Evolutionary conservation across 108 stramenopile species (phyloP).

Genomic region (Nitzschia sp.): DNA sequence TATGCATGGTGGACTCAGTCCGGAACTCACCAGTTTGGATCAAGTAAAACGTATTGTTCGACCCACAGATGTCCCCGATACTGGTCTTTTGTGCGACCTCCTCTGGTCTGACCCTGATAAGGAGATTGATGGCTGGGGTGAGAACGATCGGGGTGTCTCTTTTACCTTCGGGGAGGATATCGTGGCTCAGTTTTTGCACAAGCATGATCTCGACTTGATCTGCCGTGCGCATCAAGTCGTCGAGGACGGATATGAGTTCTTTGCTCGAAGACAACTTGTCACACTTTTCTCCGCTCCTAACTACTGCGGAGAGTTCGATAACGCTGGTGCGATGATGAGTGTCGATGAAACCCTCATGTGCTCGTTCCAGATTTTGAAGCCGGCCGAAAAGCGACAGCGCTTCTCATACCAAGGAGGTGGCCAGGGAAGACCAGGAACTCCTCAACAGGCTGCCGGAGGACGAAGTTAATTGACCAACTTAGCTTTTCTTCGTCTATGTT

Average conservation of each 20-base stretch:
- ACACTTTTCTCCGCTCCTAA: conserved; percentile 99
- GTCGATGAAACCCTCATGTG: conserved; percentile 99
- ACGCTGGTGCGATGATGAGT: conserved; percentile 99
- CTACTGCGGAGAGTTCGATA: conserved; percentile 99
- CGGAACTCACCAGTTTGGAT: conserved; percentile 95
- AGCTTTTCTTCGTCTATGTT: conserved; percentile 6
- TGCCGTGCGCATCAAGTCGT: conserved; percentile 99
- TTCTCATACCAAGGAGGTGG: conserved; percentile 80
- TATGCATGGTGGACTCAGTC: conserved; percentile 98
- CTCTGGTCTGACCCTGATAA: conserved; percentile 99
- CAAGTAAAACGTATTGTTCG: conserved; percentile 96
- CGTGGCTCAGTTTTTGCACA: conserved; percentile 94
- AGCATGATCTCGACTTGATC: conserved; percentile 98
- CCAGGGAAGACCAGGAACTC: conserved; percentile 26
- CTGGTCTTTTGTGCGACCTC: conserved; percentile 98
- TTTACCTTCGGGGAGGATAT: conserved; percentile 99
- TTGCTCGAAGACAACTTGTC: conserved; percentile 97
- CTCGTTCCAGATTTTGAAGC: conserved; percentile 99
- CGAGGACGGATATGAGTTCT: conserved; percentile 99
- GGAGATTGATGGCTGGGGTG: conserved; percentile 99
- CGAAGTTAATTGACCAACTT: conserved; percentile 17
- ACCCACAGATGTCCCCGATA: conserved; percentile 99
- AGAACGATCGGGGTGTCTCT: conserved; percentile 99
- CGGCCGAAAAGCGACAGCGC: conserved; percentile 98
- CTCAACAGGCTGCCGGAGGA: conserved; percentile 22